These are phyloP conservation scores for Candida xiaguanensis DNA, from an alignment of 805 yeast species.

Conservation along the genomic window DNA sequence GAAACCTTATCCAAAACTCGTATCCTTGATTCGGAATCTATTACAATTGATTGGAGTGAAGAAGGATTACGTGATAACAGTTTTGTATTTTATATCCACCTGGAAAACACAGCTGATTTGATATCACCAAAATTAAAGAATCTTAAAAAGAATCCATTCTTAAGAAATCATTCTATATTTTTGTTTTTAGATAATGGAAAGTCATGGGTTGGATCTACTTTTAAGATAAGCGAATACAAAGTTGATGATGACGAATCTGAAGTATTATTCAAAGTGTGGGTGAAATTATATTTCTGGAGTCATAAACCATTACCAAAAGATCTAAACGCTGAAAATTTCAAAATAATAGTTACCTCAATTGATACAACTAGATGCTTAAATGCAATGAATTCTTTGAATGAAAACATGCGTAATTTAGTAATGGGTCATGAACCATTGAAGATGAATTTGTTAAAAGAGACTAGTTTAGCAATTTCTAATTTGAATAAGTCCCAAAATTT, in stretches of 20 bases:
- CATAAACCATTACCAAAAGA: slow-evolving; percentile 43
- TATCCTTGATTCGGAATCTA: slow-evolving; percentile 32
- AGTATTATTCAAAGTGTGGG: too few species aligned
- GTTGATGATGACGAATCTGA: slow-evolving; percentile 30
- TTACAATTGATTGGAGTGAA: slow-evolving; percentile 49
- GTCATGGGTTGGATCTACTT: slow-evolving; percentile 57
- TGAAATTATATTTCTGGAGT: slow-evolving; percentile 59
- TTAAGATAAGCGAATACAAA: slow-evolving; percentile 23
- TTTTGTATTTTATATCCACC: slow-evolving; percentile 41
- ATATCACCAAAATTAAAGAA: slow-evolving; percentile 48
- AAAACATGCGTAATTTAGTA: too few species aligned
- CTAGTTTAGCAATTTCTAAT: slow-evolving; percentile 39
- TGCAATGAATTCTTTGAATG: slow-evolving; percentile 60
- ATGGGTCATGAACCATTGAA: slow-evolving; percentile 51
- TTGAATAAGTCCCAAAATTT: slow-evolving; percentile 57
- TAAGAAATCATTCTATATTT: slow-evolving; percentile 54
- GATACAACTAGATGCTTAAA: slow-evolving; percentile 59
- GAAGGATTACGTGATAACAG: slow-evolving; percentile 37
- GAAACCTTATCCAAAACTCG: slow-evolving; percentile 37
- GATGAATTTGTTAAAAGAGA: slow-evolving; percentile 48
- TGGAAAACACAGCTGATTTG: slow-evolving; percentile 45
- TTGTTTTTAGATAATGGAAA: slow-evolving; percentile 48
- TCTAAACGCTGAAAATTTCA: slow-evolving; percentile 30
- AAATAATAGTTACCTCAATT: slow-evolving; percentile 56
- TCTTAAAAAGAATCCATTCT: slow-evolving; percentile 52